Percentiles rank a stretch among this genome's conserved stretches.
phyloP scores from a whole-genome alignment of 768 basidiomycete genomes.

The Suillus occidentalis region DNA sequence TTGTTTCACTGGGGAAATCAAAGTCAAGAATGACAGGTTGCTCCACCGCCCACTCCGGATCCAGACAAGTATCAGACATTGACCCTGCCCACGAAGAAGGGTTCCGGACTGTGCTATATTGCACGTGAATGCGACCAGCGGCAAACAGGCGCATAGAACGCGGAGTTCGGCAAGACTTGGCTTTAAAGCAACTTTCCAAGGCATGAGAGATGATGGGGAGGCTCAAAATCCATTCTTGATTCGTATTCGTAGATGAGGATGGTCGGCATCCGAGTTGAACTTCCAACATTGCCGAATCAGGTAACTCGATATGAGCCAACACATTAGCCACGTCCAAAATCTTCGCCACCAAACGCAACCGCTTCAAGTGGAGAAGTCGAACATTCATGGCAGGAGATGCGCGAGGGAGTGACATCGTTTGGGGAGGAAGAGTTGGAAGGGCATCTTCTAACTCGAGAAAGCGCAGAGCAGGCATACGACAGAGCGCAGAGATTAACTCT shows the following conservation, averaged over 20 bases:
- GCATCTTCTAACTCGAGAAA: constrained; percentile 37
- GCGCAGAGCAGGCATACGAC: constrained; percentile 34
- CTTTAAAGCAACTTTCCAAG: constrained; percentile 1
- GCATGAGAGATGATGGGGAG: background rate
- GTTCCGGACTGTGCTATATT: background rate
- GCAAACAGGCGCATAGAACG: background rate
- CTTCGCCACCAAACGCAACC: background rate
- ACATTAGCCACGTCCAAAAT: background rate
- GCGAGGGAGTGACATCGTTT: background rate
- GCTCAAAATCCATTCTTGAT: background rate
- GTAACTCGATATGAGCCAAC: background rate
- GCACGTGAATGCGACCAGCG: background rate
- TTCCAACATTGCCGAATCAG: background rate
- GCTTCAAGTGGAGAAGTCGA: background rate
- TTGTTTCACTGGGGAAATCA: background rate
- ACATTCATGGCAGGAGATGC: background rate
- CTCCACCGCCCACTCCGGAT: background rate
- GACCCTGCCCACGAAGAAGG: background rate
- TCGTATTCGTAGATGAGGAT: background rate
- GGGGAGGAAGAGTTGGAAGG: constrained; percentile 23
- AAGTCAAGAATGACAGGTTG: background rate
- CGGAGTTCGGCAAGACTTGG: background rate
- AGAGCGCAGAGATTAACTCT: constrained; percentile 35
- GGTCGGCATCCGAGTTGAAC: background rate
- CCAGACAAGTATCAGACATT: background rate